phyloP scores from a whole-genome alignment of 768 basidiomycete genomes.

The Sistotremastrum niveocremeum region DNA sequence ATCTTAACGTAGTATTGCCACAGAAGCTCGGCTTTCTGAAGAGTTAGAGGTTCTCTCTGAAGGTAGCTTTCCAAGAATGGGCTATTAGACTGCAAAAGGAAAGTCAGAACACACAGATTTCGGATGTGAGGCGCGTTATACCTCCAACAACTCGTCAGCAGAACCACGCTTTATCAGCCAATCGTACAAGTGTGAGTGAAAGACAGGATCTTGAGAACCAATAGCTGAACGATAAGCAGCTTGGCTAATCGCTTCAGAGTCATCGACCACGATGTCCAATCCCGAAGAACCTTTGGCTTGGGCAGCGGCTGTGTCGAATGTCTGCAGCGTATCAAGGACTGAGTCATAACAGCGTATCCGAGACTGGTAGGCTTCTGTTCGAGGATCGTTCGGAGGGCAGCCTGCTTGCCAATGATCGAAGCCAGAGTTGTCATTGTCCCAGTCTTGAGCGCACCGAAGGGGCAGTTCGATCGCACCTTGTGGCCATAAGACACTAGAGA shows the following conservation, averaged over 20 bases:
- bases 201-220: conserved; percentile 76
- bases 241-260: conserved; percentile 58
- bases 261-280: conserved; percentile 24
- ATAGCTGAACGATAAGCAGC: conserved; percentile 85
- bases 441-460: conserved; percentile 63
- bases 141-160: conserved; percentile 85
- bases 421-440: conserved; percentile 65
- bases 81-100: neutral
- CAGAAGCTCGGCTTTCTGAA: conserved; percentile 74
- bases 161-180: conserved; percentile 75
- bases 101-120: neutral
- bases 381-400: conserved; percentile 40
- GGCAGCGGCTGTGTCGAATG: conserved; percentile 57
- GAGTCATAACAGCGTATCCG: conserved; percentile 71
- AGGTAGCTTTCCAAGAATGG: conserved; percentile 82
- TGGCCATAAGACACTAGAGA: neutral
- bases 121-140: conserved; percentile 19
- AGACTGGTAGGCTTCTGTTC: conserved; percentile 40
- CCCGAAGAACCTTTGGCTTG: conserved; percentile 12
- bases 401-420: conserved; percentile 67
- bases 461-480: conserved; percentile 78
- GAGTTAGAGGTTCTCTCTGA: conserved; percentile 61
- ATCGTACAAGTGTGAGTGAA: conserved; percentile 88
- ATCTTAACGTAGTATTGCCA: conserved; percentile 98
- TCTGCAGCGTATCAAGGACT: conserved; percentile 65